Conservation (phyloP, 208 protist genomes). For the Sergeia podlipaevii region DNA sequence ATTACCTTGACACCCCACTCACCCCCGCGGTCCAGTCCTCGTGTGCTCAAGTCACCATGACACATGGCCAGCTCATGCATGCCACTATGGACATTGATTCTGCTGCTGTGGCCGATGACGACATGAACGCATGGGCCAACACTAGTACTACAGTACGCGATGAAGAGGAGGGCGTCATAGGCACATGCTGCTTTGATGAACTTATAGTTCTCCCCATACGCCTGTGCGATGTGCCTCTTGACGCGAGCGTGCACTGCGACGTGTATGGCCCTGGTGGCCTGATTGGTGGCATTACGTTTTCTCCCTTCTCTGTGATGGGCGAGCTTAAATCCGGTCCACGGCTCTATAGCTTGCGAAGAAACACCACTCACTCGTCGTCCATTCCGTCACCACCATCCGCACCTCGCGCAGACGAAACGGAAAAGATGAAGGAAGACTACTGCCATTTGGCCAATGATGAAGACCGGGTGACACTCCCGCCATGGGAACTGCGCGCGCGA, state of each 20-base stretch:
- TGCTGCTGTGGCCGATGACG: background rate
- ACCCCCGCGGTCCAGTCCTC: slow-evolving; percentile 52
- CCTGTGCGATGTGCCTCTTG: slow-evolving; percentile 80
- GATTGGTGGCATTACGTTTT: background rate
- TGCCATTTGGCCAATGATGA: background rate
- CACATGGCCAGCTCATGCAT: background rate
- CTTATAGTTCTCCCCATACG: slow-evolving; percentile 76
- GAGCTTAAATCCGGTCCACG: slow-evolving; percentile 44
- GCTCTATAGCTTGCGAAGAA: slow-evolving; percentile 18
- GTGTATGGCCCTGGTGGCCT: slow-evolving; percentile 16
- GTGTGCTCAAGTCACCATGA: slow-evolving; percentile 19
- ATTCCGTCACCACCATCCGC: background rate
- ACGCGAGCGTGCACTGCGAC: slow-evolving; percentile 55
- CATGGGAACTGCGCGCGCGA: slow-evolving; percentile 14
- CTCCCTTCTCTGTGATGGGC: slow-evolving; percentile 32
- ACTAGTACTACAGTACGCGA: too few relatives aligned
- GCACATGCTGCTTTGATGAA: slow-evolving; percentile 14
- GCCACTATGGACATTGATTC: background rate
- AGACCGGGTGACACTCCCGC: background rate
- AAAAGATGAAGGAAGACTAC: slow-evolving; percentile 8
- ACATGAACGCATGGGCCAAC: too few relatives aligned
- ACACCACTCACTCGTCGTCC: background rate
- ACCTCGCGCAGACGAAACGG: slow-evolving; percentile 5
- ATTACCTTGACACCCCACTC: slow-evolving; percentile 48
- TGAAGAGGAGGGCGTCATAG: too few relatives aligned